phyloP scores from a whole-genome alignment of 768 basidiomycete species.

The Boletus pseudo-olivaceus region DNA sequence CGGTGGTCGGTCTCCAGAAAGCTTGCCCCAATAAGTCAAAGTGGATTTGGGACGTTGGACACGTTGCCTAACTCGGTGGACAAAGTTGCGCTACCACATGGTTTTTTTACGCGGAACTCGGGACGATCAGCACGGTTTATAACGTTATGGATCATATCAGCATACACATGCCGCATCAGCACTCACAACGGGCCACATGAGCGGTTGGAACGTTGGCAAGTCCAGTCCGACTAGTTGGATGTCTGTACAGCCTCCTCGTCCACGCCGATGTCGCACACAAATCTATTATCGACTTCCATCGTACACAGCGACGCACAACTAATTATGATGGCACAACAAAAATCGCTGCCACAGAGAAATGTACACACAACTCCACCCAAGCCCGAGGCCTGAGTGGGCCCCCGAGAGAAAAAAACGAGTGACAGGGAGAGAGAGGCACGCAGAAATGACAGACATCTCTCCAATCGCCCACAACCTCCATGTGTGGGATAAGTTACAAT shows the following conservation, averaged over 20 bases:
- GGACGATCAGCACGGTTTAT: constrained; percentile 1
- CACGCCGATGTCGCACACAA: background rate
- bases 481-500: constrained; percentile 10
- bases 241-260: background rate
- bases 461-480: background rate
- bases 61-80: background rate
- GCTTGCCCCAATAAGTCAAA: constrained; percentile 2
- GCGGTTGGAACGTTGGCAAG: background rate
- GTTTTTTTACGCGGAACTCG: background rate
- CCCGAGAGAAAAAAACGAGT: constrained; percentile 9
- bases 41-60: background rate
- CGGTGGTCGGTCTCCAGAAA: constrained; percentile 4
- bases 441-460: constrained; percentile 13
- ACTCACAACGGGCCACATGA: background rate
- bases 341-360: background rate
- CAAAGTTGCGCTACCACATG: constrained; percentile 9
- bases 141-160: background rate
- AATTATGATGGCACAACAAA: constrained; percentile 15
- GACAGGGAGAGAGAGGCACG: background rate
- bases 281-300: constrained; percentile 4
- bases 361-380: constrained; percentile 10
- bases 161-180: background rate
- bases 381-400: constrained; percentile 2
- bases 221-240: background rate
- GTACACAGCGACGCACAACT: background rate